A percentile compares a stretch with the other conserved stretches of the same genome.
Evolutionary conservation across 176 grass and related monocot genomes (phyloP).

Genomic region (Poa pratensis): DNA sequence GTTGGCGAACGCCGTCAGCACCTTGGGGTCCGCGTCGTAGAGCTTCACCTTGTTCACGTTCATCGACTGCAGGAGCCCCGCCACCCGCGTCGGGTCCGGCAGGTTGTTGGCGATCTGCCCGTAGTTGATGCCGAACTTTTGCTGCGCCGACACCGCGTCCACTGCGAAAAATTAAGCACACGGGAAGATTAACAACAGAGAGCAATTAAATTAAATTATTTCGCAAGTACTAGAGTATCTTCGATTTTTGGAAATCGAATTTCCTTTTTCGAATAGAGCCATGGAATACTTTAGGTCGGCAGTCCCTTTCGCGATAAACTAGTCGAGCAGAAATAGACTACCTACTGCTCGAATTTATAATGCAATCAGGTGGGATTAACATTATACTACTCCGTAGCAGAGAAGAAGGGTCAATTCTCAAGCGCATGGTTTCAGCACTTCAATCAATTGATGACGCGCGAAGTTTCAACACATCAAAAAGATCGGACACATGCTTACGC

Average conservation of each 20-base stretch:
- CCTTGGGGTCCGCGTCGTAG: slow-evolving; percentile 71
- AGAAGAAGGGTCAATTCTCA: not conserved
- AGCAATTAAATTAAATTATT: slow-evolving; percentile 14
- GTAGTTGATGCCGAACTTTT: slow-evolving; percentile 84
- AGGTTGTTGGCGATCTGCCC: slow-evolving; percentile 85
- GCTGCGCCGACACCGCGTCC: slow-evolving; percentile 38
- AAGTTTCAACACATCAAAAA: not conserved
- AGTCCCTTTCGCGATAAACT: slow-evolving; percentile 41
- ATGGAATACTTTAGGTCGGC: slow-evolving; percentile 46
- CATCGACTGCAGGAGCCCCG: slow-evolving; percentile 60
- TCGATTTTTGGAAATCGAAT: not conserved
- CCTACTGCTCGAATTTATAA: slow-evolving; percentile 12
- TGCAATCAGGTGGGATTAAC: slow-evolving; percentile 27
- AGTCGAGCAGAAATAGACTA: not conserved
- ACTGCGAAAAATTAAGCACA: slow-evolving; percentile 40
- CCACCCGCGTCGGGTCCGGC: slow-evolving; percentile 62
- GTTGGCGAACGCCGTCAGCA: slow-evolving; percentile 69
- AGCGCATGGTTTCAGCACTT: slow-evolving; percentile 26
- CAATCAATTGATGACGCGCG: not conserved
- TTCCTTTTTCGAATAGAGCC: slow-evolving; percentile 35
- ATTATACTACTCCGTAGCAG: not conserved
- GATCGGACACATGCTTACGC: not conserved
- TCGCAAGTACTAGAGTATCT: not conserved
- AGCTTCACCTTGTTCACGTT: slow-evolving; percentile 83
- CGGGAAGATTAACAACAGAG: not conserved